phyloP scores from a whole-genome alignment of 495 filamentous ascomycete species.

The Lasiosphaeria hispida region DNA sequence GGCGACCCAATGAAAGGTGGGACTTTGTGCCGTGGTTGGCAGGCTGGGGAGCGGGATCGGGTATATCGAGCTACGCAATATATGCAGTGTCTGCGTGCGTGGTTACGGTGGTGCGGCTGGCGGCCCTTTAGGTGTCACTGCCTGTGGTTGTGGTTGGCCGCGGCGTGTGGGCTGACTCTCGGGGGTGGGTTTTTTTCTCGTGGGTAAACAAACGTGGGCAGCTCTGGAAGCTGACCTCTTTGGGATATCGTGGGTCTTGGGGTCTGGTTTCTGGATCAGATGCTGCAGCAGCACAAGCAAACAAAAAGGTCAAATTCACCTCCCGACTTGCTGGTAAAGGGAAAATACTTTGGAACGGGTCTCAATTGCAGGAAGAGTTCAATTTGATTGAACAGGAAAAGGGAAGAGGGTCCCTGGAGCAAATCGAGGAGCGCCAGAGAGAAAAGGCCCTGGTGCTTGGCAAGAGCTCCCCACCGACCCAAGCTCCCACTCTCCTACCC shows the following conservation, averaged over 20 bases:
- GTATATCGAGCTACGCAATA: conserved; percentile 13
- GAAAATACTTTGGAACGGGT: conserved; percentile 8
- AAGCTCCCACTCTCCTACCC: no score
- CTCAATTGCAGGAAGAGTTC: conserved; percentile 13
- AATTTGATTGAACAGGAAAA: background rate
- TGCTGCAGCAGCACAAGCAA: conserved; percentile 12
- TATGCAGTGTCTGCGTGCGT: conserved; percentile 15
- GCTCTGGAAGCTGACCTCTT: background rate
- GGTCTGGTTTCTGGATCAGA: conserved; percentile 4
- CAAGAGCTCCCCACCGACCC: conserved; percentile 10
- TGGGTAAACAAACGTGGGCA: background rate
- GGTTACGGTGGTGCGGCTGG: conserved; percentile 8
- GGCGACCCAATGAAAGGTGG: conserved; percentile 25
- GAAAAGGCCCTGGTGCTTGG: conserved; percentile 22
- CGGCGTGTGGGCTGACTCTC: conserved; percentile 9
- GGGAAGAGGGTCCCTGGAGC: conserved; percentile 23
- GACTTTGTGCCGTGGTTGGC: conserved; percentile 28
- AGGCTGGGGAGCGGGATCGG: conserved; percentile 15
- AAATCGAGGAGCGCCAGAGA: conserved; percentile 18
- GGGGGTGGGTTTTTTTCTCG: background rate
- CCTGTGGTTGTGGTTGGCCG: conserved; percentile 18
- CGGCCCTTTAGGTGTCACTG: conserved; percentile 16
- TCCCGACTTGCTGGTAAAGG: conserved; percentile 11
- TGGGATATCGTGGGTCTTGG: conserved; percentile 5
- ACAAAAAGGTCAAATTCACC: conserved; percentile 8